Conservation (phyloP, 2,329 filamentous ascomycete genomes). For the Colletotrichum cuscutae region DNA sequence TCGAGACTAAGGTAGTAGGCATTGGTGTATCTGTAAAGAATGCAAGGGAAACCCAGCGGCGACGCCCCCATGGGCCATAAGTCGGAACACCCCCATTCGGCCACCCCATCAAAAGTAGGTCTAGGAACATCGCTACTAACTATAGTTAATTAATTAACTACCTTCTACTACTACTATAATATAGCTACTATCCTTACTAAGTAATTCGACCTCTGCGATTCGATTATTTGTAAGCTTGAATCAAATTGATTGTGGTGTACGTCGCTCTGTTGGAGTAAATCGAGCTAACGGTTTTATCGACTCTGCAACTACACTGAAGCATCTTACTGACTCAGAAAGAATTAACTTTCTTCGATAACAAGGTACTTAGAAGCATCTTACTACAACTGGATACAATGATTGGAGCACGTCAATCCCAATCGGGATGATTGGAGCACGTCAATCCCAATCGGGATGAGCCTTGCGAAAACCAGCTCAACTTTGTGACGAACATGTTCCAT, state of each 20-base stretch:
- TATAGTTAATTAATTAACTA: too few relatives aligned
- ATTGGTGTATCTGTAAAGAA: not conserved
- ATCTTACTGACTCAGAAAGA: too few relatives aligned
- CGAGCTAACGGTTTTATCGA: conserved; percentile 25
- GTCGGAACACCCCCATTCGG: too few relatives aligned
- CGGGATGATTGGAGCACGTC: not conserved
- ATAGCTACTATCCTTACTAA: too few relatives aligned
- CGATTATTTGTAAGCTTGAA: too few relatives aligned
- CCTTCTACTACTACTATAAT: too few relatives aligned
- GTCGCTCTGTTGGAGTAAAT: conserved; percentile 6
- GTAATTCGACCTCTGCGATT: too few relatives aligned
- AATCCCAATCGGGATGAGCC: not conserved
- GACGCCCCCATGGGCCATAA: not conserved
- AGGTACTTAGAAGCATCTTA: not conserved
- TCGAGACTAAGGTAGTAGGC: not conserved
- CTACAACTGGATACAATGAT: not conserved
- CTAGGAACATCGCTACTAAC: too few relatives aligned
- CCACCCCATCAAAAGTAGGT: too few relatives aligned
- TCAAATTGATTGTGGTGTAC: conserved; percentile 26
- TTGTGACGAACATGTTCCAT: conserved; percentile 20
- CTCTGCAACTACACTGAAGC: conserved; percentile 3
- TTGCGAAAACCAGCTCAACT: not conserved
- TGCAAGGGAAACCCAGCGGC: not conserved
- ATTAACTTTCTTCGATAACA: too few relatives aligned
- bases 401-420: not conserved